Conservation (phyloP, 371 early-diverging fungal species). For the Mortierella sp. region DNA sequence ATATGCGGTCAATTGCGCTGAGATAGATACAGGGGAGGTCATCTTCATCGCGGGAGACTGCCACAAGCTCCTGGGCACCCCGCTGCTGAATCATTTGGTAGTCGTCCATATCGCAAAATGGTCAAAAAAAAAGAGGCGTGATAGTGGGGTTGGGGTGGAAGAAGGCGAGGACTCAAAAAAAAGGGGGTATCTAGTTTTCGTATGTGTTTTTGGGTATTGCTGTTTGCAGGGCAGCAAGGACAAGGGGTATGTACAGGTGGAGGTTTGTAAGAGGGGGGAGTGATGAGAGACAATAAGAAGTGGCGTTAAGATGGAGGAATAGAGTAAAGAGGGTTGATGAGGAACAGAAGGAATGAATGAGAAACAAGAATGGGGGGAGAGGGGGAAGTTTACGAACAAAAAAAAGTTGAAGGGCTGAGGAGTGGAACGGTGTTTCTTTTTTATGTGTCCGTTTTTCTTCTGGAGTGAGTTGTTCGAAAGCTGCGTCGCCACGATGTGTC, state of each 20-base stretch:
- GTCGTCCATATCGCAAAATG: slow-evolving; percentile 17
- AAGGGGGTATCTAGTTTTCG: background rate
- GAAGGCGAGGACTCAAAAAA: background rate
- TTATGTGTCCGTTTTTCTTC: background rate
- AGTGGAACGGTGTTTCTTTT: background rate
- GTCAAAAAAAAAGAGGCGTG: background rate
- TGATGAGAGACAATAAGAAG: background rate
- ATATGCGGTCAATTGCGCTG: slow-evolving; percentile 27
- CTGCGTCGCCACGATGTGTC: background rate
- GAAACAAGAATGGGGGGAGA: background rate
- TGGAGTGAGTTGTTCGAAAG: background rate
- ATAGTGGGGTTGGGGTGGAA: background rate
- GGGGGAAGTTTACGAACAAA: background rate
- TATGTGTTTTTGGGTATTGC: background rate
- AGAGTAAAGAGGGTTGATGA: background rate
- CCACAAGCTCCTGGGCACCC: slow-evolving; percentile 40
- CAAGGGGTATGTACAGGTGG: background rate
- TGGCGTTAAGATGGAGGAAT: background rate
- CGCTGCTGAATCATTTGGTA: slow-evolving; percentile 40
- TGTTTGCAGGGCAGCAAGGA: background rate
- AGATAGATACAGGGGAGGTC: slow-evolving; percentile 45
- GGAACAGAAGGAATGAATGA: background rate
- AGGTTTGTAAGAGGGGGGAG: background rate
- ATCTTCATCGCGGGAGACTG: slow-evolving; percentile 36
- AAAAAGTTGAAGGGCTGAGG: background rate